Evolutionary conservation across 1,284 basidiomycete genomes (phyloP), one percentile per base, ranked within the genome.

Genomic region (Sanghuangporus baumii): DNA sequence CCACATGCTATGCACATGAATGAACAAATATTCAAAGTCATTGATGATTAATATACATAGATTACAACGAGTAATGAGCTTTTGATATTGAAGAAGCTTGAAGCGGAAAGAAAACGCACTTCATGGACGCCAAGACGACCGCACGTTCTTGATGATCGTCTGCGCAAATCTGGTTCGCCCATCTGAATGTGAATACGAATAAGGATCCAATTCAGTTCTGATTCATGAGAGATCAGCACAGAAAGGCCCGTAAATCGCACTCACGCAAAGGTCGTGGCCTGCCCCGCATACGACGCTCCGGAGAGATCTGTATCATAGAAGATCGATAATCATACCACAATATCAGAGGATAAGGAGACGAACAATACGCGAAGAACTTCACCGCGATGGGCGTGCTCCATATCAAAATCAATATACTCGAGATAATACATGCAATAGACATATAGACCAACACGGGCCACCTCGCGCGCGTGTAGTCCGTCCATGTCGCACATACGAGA

Each of bases 91-190:
- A 26, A n/a, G 2, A 18, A 11, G 47, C 31, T 14, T 34, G 11
- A 34, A 4, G 12, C 23, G 31, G 14, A 54, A 54, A 8, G 7
- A 8, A 34, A 34, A 72, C 77, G 43, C 65, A 85, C 84, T 87
- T 87, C 86, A 88, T 88, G 7, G 85, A 87, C 37, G 84, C 86
- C 36, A 88, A 76, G 16, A 89, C 86, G 54, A 89, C 76, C 16
- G 77, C 84, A 40, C 87, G 80, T 70, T 87, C 86, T 70, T 85
- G 84, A 69, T 84, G 76, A 69, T 88, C 84, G 67, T 87, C 84
- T 12, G 82, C 80, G 61, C 87, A 87, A 62, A 87, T 85, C 69
- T 87, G 84, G 70, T 89, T 88, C 37, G 85, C 85, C 86, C 87
- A 86, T n/a, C 84, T 76, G 61, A 14, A 57, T 18, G 60, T 76